Evolutionary conservation across 306 rosid species (phyloP).

Genomic region (Vigna radiata): DNA sequence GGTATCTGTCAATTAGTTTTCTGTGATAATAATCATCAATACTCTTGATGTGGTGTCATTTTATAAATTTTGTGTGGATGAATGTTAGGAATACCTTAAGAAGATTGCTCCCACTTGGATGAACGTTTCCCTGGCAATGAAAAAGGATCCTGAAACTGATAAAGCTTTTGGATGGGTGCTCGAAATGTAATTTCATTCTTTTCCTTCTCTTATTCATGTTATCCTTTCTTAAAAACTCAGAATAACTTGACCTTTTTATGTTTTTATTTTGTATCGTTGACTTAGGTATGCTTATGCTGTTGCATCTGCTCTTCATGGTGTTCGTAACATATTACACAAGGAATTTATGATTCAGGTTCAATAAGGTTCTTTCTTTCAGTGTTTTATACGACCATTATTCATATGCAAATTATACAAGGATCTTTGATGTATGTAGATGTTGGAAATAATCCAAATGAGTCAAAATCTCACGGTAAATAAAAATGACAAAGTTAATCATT

Average conservation of each 20-base stretch:
- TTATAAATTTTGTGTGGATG: conserved; percentile 35
- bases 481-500: no score
- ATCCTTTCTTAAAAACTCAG: conserved; percentile 39
- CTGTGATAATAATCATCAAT: conserved; percentile 3
- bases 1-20: conserved; percentile 57
- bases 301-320: conserved; percentile 86
- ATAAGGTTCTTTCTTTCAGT: conserved; percentile 35
- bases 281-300: conserved; percentile 97
- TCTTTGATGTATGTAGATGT: neutral
- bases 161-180: conserved; percentile 99
- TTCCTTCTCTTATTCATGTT: conserved; percentile 19
- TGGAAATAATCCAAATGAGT: no score
- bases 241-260: conserved; percentile 1
- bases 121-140: conserved; percentile 98
- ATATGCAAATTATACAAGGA: conserved; percentile 2
- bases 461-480: no score
- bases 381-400: neutral
- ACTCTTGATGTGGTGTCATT: conserved; percentile 28
- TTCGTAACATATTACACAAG: conserved; percentile 82
- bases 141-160: conserved; percentile 97
- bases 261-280: conserved; percentile 34
- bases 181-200: conserved; percentile 71
- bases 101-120: conserved; percentile 99
- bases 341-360: conserved; percentile 99
- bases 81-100: conserved; percentile 79